Base-by-base conservation (phyloP, 371 early-diverging fungal species). In the Mucor irregularis region DNA sequence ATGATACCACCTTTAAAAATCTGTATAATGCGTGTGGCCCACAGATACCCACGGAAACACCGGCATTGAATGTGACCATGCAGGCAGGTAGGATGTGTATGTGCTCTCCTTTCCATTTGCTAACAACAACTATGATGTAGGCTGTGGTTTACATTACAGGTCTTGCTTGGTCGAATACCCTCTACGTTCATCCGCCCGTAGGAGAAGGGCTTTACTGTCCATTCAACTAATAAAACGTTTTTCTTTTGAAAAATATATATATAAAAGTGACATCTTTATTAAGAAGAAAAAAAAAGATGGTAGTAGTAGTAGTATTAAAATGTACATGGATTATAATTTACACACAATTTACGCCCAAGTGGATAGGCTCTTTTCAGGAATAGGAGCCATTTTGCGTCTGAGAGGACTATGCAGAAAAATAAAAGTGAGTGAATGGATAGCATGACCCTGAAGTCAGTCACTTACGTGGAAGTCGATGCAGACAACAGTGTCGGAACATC, bases 11-110 rank as follows among this genome's bases (percentile, higher is more conserved):
- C 1, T 67, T 67, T 30, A 58, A 49, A 24, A 62, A 67, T 24
- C 49, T 67, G 1, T 67, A 67, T 34, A 59, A 62, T 52, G 68
- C 68, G 1, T 67, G 68, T 44, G 68, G 68, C 0, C 66, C 66
- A 5, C 66, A 65, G 34, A 65, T 61, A 34, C 52, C 62, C 9
- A 45, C 51, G 5, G 62, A 56, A 4, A 22, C 62, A 8, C 66
- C 66, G 2, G 53, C 42, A 2, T 26, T 65, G 4, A 65, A 60
- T 51, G 56, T 61, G n/a, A 53, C 61, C 3, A 38, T 65, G 39
- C 57, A 65, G 59, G 66, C 49, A 52, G 25, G 63, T 58, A 53
- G n/a, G 37, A 25, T 22, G 40, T n/a, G 10, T 14, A 8, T 40
- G 2, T 30, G 8, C 19, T 1, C 11, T 28, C 38, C 2, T 25